phyloP scores from a whole-genome alignment of 257 asterid species.

The Solanum tacnaense region DNA sequence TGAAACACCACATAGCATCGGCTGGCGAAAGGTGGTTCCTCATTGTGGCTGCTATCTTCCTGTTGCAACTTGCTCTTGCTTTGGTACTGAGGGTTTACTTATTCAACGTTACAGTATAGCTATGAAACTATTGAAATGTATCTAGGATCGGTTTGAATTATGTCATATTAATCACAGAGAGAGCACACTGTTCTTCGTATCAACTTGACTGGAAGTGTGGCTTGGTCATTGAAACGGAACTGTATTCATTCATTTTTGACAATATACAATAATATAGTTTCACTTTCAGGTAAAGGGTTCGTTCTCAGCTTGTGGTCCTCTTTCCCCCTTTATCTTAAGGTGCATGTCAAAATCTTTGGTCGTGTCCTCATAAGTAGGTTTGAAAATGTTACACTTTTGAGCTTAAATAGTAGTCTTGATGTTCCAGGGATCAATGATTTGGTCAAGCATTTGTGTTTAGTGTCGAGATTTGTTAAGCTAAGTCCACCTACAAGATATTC shows the following conservation, averaged over 20 bases:
- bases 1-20: constrained; percentile 76
- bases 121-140: not conserved
- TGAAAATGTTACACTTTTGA: not conserved
- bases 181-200: not conserved
- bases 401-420: not conserved
- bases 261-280: constrained; percentile 4
- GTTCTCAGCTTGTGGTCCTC: not conserved
- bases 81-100: constrained; percentile 74
- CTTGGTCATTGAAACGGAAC: constrained; percentile 1
- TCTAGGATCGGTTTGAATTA: not conserved
- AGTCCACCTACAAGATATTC: not conserved
- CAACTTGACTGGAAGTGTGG: not conserved
- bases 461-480: not conserved
- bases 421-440: not conserved
- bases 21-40: constrained; percentile 94
- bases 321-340: not conserved
- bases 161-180: not conserved
- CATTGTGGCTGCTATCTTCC: constrained; percentile 83
- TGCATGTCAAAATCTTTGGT: not conserved
- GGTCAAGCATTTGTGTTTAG: not conserved
- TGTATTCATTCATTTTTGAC: constrained; percentile 45
- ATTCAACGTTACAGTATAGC: constrained; percentile 60
- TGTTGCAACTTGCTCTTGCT: constrained; percentile 92
- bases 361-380: not conserved
- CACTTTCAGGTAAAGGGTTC: not conserved